Percentiles rank a stretch among this genome's conserved stretches.
Evolutionary conservation across 2,329 filamentous ascomycete genomes (phyloP).

Genomic region (Alternaria incomplexa): DNA sequence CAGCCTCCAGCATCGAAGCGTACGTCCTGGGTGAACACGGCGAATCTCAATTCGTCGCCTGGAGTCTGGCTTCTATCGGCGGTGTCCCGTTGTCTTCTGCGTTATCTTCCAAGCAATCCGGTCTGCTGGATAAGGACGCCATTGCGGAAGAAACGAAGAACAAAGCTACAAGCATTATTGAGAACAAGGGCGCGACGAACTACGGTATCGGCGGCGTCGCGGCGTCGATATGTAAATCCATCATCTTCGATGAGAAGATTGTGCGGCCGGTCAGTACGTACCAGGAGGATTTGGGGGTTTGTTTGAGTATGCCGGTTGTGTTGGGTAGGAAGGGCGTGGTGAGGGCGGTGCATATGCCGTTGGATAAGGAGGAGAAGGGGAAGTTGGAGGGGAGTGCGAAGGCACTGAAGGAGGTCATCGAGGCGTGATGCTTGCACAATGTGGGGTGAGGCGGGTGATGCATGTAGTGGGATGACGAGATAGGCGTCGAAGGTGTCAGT

Average conservation of each 20-base stretch:
- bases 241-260: conserved; percentile 20
- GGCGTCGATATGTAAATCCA: conserved; percentile 22
- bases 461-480: too few species aligned
- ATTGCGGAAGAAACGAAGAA: conserved; percentile 22
- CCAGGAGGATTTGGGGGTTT: conserved; percentile 17
- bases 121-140: conserved; percentile 2
- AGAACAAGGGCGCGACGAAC: conserved; percentile 29
- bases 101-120: background rate
- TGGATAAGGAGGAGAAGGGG: conserved; percentile 14
- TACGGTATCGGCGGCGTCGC: conserved; percentile 28
- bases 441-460: too few species aligned
- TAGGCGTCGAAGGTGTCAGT: too few species aligned
- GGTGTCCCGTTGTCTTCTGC: conserved; percentile 13
- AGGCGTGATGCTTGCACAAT: too few species aligned
- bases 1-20: conserved; percentile 18
- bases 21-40: conserved; percentile 30
- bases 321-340: conserved; percentile 22
- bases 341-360: conserved; percentile 9
- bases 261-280: conserved; percentile 20
- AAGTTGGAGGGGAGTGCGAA: conserved; percentile 17
- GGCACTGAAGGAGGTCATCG: conserved; percentile 20
- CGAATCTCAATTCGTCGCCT: conserved; percentile 23
- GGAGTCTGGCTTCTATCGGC: conserved; percentile 17
- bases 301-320: conserved; percentile 25
- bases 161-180: conserved; percentile 21